phyloP scores from a whole-genome alignment of 495 filamentous ascomycete genomes.

The Aspergillus steynii region DNA sequence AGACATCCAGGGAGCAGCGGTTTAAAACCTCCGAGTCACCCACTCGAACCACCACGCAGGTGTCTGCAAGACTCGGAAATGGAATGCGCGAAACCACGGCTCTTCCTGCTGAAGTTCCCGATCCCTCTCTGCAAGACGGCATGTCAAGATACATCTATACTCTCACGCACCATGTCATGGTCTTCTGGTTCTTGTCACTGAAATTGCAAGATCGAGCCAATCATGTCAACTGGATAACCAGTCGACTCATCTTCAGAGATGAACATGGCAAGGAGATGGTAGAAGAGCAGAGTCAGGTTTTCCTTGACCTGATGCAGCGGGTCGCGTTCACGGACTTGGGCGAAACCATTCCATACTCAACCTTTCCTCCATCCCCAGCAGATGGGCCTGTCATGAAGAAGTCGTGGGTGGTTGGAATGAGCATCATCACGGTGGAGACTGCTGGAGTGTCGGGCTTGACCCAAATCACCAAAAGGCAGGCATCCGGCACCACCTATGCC shows the following conservation, averaged over 20 bases:
- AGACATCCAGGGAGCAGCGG: slow-evolving; percentile 64
- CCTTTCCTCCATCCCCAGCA: slow-evolving; percentile 59
- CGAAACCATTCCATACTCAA: slow-evolving; percentile 48
- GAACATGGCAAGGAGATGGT: slow-evolving; percentile 69
- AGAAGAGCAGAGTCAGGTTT: slow-evolving; percentile 91
- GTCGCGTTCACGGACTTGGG: slow-evolving; percentile 83
- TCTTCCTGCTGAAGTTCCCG: slow-evolving; percentile 29
- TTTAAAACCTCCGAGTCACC: slow-evolving; percentile 39
- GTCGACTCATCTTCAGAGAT: slow-evolving; percentile 73
- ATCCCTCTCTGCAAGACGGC: slow-evolving; percentile 37
- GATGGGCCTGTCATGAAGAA: slow-evolving; percentile 71
- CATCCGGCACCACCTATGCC: slow-evolving; percentile 79
- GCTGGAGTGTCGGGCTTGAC: slow-evolving; percentile 70
- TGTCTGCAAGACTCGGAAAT: slow-evolving; percentile 41
- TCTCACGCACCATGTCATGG: slow-evolving; percentile 90
- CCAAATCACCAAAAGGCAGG: slow-evolving; percentile 79
- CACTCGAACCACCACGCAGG: slow-evolving; percentile 27
- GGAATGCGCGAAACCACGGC: slow-evolving; percentile 42
- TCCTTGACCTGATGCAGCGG: slow-evolving; percentile 94
- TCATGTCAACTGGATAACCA: slow-evolving; percentile 90
- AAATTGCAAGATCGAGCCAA: slow-evolving; percentile 79
- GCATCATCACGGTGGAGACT: slow-evolving; percentile 83
- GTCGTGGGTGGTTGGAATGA: slow-evolving; percentile 85
- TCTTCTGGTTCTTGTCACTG: slow-evolving; percentile 92
- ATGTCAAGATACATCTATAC: slow-evolving; percentile 83